Evolutionary conservation across 805 yeast species (phyloP).

Genomic region (Ogataea polymorpha): DNA sequence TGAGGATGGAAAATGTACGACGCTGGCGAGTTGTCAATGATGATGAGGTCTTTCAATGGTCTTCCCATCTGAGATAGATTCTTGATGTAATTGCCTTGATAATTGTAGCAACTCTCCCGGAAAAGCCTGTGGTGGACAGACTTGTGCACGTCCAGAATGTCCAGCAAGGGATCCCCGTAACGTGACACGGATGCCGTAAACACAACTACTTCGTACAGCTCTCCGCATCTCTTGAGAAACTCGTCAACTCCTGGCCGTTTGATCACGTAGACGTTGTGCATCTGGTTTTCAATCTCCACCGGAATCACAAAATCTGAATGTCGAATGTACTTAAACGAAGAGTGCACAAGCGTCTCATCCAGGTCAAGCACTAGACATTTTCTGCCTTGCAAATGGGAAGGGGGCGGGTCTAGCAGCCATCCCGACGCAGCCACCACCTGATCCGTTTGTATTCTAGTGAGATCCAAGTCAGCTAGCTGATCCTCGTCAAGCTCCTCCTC

Average conservation of each 20-base stretch:
- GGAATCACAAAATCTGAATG: constrained; percentile 97
- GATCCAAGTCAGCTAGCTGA: constrained; percentile 43
- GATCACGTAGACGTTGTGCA: constrained; percentile 92
- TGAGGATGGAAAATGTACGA: constrained; percentile 98
- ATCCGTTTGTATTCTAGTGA: constrained; percentile 65
- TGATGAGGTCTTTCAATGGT: constrained; percentile 79
- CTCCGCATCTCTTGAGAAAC: constrained; percentile 77
- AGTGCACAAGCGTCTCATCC: constrained; percentile 95
- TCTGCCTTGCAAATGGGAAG: constrained; percentile 49
- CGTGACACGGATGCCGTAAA: constrained; percentile 95
- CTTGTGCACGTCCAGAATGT: constrained; percentile 74
- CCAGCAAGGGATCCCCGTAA: constrained; percentile 93
- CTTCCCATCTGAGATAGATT: constrained; percentile 93
- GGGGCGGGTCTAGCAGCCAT: constrained; percentile 58
- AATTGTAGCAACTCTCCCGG: constrained; percentile 90
- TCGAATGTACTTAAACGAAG: constrained; percentile 85
- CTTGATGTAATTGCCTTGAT: constrained; percentile 93
- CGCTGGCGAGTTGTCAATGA: constrained; percentile 96
- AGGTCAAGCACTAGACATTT: constrained; percentile 89
- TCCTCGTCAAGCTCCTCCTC: constrained; percentile 24
- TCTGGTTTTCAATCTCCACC: constrained; percentile 89
- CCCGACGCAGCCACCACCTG: constrained; percentile 68
- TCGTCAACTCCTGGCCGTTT: constrained; percentile 98
- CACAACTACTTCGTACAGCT: constrained; percentile 89
- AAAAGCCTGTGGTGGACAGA: constrained; percentile 87